Conservation (phyloP, 2,329 filamentous ascomycete genomes). For the Trichophyton schoenleinii region DNA sequence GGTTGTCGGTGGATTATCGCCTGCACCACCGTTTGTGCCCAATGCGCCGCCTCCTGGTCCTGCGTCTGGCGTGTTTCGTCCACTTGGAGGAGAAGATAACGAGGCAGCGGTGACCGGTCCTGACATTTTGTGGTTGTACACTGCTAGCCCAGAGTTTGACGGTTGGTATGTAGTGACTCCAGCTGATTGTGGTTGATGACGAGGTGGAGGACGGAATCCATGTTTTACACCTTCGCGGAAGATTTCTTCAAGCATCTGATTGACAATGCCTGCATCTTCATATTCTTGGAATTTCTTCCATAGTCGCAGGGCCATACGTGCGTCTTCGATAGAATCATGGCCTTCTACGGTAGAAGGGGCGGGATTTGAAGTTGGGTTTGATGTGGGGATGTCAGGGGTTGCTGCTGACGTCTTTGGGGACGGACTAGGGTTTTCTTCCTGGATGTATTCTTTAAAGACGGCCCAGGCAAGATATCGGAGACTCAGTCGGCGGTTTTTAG, state of each 20-base stretch:
- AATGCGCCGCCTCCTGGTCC: conserved; percentile 11
- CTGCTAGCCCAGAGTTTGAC: neutral
- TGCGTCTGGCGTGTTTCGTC: conserved; percentile 30
- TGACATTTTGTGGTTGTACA: neutral
- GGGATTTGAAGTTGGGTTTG: conserved; percentile 3
- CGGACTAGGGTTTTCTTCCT: conserved; percentile 51
- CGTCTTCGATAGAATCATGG: conserved; percentile 94
- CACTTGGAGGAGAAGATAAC: conserved; percentile 17
- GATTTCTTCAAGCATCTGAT: conserved; percentile 75
- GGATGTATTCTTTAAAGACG: conserved; percentile 85
- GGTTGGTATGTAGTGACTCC: neutral
- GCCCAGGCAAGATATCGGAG: conserved; percentile 86
- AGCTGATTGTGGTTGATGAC: conserved; percentile 14
- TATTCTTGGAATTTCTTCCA: conserved; percentile 88
- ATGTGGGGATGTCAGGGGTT: neutral
- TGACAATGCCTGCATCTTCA: conserved; percentile 68
- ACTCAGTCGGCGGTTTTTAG: conserved; percentile 72
- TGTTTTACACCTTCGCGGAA: conserved; percentile 54
- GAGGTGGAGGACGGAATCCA: conserved; percentile 45
- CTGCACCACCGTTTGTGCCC: conserved; percentile 14
- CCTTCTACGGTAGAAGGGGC: conserved; percentile 23
- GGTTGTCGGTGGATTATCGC: conserved; percentile 25
- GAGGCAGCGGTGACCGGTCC: neutral
- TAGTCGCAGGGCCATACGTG: conserved; percentile 74
- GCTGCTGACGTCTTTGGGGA: neutral